Conservation (phyloP, 2,329 filamentous ascomycete genomes). For the Fusarium bactridioides region DNA sequence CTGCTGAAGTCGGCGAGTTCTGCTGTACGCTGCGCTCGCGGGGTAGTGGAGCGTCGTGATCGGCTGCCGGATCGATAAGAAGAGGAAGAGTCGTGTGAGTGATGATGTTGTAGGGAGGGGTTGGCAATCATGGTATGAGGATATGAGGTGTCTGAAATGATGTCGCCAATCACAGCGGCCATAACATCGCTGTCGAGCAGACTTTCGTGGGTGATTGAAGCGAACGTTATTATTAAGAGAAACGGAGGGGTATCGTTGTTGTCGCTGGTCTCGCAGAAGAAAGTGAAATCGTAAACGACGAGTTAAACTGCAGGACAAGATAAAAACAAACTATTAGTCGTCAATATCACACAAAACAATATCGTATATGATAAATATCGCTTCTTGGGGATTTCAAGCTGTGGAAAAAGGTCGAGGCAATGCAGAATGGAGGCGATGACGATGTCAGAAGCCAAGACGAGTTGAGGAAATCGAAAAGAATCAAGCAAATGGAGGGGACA, state of each 20-base stretch:
- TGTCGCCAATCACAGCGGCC: slow-evolving; percentile 74
- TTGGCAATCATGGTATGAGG: slow-evolving; percentile 74
- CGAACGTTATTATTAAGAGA: slow-evolving; percentile 19
- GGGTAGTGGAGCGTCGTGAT: slow-evolving; percentile 43
- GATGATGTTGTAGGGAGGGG: slow-evolving; percentile 56
- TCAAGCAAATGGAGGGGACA: slow-evolving; percentile 37
- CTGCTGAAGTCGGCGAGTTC: slow-evolving; percentile 30
- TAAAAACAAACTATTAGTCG: slow-evolving; percentile 36
- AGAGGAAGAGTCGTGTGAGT: slow-evolving; percentile 50
- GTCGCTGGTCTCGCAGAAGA: slow-evolving; percentile 29
- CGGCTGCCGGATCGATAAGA: slow-evolving; percentile 43
- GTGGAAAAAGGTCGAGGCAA: slow-evolving; percentile 8
- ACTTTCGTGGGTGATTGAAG: slow-evolving; percentile 7
- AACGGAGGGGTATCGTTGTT: slow-evolving; percentile 33
- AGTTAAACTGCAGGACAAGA: slow-evolving; percentile 30
- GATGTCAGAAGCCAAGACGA: slow-evolving; percentile 34
- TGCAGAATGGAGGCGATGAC: slow-evolving; percentile 35
- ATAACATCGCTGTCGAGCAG: slow-evolving; percentile 56
- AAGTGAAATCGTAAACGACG: slow-evolving; percentile 33
- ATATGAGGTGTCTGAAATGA: slow-evolving; percentile 74
- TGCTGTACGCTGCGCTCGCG: slow-evolving; percentile 39
- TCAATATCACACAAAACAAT: slow-evolving; percentile 25
- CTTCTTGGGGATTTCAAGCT: slow-evolving; percentile 7
- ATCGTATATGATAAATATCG: slow-evolving; percentile 15
- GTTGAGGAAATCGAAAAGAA: slow-evolving; percentile 37